Conservation (phyloP, 2,329 filamentous ascomycete species). For the Aureobasidium sp. region DNA sequence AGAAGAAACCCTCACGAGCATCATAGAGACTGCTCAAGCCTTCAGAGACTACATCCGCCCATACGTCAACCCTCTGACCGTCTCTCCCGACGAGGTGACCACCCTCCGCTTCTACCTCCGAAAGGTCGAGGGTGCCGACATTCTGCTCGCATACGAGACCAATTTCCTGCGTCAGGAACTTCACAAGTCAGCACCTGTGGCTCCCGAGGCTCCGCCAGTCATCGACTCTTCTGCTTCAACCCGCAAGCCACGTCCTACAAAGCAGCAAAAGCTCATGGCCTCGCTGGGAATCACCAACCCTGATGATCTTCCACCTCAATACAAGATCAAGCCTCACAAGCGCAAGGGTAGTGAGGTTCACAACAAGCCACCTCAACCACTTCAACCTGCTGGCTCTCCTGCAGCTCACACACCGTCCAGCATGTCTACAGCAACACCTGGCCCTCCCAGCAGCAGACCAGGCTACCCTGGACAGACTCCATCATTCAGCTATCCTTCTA, state of each 20-base stretch:
- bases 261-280: constrained; percentile 88
- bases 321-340: constrained; percentile 71
- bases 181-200: constrained; percentile 89
- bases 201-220: constrained; percentile 75
- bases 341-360: constrained; percentile 46
- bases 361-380: constrained; percentile 16
- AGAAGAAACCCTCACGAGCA: constrained; percentile 74
- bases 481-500: constrained; percentile 20
- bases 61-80: constrained; percentile 67
- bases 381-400: constrained; percentile 26
- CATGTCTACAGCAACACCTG: constrained; percentile 15
- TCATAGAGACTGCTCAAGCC: constrained; percentile 73
- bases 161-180: constrained; percentile 95
- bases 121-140: constrained; percentile 94
- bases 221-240: constrained; percentile 84
- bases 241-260: constrained; percentile 89
- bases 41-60: constrained; percentile 76
- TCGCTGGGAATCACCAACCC: constrained; percentile 83
- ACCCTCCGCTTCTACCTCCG: constrained; percentile 90
- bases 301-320: constrained; percentile 77
- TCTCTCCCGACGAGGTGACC: constrained; percentile 76
- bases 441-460: constrained; percentile 12
- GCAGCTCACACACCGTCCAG: constrained; percentile 18
- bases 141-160: constrained; percentile 84
- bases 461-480: constrained; percentile 20